These are phyloP conservation scores for Rhododendron henanense DNA, from an alignment of 148 eudicot species.

Conservation along the genomic window DNA sequence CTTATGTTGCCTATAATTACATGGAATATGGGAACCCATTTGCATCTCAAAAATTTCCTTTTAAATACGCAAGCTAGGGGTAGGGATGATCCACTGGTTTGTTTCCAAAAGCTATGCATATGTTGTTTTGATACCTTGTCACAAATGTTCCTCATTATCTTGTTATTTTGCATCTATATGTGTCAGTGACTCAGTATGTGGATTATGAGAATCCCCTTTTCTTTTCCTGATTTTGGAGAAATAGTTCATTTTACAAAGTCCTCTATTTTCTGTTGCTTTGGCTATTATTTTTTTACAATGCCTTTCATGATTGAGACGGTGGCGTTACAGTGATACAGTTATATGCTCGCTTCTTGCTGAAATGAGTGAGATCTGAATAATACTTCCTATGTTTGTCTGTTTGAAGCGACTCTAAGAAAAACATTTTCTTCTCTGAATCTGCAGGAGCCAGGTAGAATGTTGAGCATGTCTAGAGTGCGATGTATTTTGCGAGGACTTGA, in stretches of 20 bases:
- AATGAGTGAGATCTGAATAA: not conserved
- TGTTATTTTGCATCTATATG: not conserved
- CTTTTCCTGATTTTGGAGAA: not conserved
- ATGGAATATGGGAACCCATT: not conserved
- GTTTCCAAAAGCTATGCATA: not conserved
- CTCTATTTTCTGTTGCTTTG: not conserved
- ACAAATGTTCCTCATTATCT: not conserved
- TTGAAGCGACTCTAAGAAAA: not conserved
- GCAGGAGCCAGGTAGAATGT: conserved; percentile 41
- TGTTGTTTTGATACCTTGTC: not conserved
- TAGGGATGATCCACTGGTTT: not conserved
- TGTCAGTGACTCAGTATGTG: not conserved
- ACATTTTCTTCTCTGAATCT: conserved; percentile 6
- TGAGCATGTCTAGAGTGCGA: conserved; percentile 44
- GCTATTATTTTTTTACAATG: no score
- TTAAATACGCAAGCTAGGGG: not conserved
- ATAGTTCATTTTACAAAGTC: not conserved
- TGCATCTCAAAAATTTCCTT: conserved; percentile 2
- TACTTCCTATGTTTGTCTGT: not conserved
- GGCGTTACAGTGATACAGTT: not conserved
- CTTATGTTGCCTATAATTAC: not conserved
- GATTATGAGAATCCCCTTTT: not conserved
- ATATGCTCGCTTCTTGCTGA: not conserved
- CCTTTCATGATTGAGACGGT: not conserved
- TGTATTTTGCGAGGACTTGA: conserved; percentile 64